Base-by-base conservation (phyloP, 2,329 filamentous ascomycete genomes). In the Aureobasidium sp. region DNA sequence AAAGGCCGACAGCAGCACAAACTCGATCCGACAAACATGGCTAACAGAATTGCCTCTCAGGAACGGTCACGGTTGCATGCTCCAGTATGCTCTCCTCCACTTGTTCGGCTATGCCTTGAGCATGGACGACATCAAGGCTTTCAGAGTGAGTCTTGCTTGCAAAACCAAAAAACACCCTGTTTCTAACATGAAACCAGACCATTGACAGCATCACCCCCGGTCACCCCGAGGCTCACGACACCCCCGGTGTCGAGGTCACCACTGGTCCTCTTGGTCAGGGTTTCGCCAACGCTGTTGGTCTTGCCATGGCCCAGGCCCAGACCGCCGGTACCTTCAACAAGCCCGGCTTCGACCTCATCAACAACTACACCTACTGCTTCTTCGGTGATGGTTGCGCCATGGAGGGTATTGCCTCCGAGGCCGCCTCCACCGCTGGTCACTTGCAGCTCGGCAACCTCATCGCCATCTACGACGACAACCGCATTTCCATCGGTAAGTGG, bases 31-130 rank as follows among this genome's bases (percentile, higher is more conserved):
- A 19, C 1, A 38, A 23, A 27, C 17, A 62, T 21, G 11, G 46
- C 58, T 62, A 50, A 61, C 58, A 51, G 40, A 17, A 47, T 31
- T 21, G 29, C 0, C 17, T 47, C 45, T 11, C 70, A 96, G 92
- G 64, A 99, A 99, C 82, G 94, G 94, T 69, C 94, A 99, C 80
- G 94, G 88, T 70, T 99, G 94, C 85, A 96, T 99, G 92, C 90
- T 99, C 64, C 94, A 96, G 77, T 99, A 99, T 86, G 89, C 93
- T 71, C 84, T 99, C 69, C 88, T 99, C 71, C 94, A 99, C 82
- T 83, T 99, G 61, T 96, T 92, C 78, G 94, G 94, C 76, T 99
- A 95, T 76, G 84, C 79, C 65, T 70, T 99, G 69, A 84, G 84
- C 71, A 81, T 99, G 64, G 89, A 99, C 71, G 94, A 97, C 78